phyloP scores from a whole-genome alignment of 1,284 basidiomycete genomes.

The Tilletia setariae region DNA sequence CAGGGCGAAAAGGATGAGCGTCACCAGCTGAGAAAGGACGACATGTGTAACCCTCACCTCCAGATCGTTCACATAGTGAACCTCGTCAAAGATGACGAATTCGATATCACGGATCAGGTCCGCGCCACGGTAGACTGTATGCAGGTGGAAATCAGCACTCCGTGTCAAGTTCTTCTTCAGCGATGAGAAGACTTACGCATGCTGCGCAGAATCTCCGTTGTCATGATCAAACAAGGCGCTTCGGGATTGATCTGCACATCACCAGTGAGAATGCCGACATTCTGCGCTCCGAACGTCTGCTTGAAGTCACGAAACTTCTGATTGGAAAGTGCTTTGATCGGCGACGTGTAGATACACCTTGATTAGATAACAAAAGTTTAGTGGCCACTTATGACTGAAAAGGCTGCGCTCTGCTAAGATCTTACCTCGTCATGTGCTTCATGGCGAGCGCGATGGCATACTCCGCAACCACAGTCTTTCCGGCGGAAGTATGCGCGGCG shows the following conservation, averaged over 20 bases:
- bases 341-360: conserved; percentile 93
- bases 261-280: conserved; percentile 94
- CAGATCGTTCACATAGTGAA: conserved; percentile 98
- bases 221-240: conserved; percentile 83
- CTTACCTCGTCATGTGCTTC: conserved; percentile 88
- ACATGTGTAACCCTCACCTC: conserved; percentile 64
- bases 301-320: conserved; percentile 99
- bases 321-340: conserved; percentile 97
- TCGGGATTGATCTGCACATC: conserved; percentile 99
- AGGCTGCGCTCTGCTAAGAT: background rate
- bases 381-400: background rate
- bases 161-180: conserved; percentile 52
- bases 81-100: conserved; percentile 99
- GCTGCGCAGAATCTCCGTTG: conserved; percentile 93
- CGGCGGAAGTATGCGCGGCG: conserved; percentile 97
- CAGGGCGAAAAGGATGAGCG: background rate
- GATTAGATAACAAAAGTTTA: background rate
- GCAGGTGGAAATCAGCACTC: conserved; percentile 50
- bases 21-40: background rate
- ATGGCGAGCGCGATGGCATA: conserved; percentile 95
- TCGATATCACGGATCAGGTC: conserved; percentile 98
- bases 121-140: conserved; percentile 64
- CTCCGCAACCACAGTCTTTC: conserved; percentile 98
- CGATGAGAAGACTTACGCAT: conserved; percentile 62
- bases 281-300: conserved; percentile 83